phyloP scores from a whole-genome alignment of 2,329 filamentous ascomycete species.

The Leptosphaerulina australis region DNA sequence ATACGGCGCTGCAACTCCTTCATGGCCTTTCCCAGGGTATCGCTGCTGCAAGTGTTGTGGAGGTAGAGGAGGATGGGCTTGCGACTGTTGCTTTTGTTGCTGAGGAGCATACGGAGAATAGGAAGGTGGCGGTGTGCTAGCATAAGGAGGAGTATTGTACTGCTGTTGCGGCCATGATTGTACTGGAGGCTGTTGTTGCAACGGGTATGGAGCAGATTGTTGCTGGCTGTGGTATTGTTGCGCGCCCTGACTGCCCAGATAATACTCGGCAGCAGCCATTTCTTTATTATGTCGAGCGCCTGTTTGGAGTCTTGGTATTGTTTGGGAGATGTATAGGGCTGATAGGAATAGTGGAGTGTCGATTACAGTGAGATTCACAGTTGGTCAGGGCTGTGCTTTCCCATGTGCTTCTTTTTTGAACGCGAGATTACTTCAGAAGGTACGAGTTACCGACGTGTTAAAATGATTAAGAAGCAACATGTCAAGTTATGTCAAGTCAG shows the following conservation, averaged over 20 bases:
- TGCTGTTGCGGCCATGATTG: slow-evolving; percentile 21
- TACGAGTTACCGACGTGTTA: neutral
- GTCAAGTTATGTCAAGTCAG: slow-evolving; percentile 6
- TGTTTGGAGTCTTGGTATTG: neutral
- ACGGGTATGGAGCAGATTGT: slow-evolving; percentile 21
- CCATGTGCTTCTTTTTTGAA: slow-evolving; percentile 1
- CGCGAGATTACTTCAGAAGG: slow-evolving; percentile 4
- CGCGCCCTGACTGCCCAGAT: slow-evolving; percentile 31
- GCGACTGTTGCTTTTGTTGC: slow-evolving; percentile 32
- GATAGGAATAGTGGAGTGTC: slow-evolving; percentile 3
- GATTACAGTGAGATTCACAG: neutral
- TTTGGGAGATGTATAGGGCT: neutral
- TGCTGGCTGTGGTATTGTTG: slow-evolving; percentile 30
- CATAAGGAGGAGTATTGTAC: slow-evolving; percentile 18
- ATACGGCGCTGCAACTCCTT: slow-evolving; percentile 3
- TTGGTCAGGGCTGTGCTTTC: slow-evolving; percentile 4
- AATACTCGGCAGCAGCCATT: slow-evolving; percentile 47
- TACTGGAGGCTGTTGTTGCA: slow-evolving; percentile 19
- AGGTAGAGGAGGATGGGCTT: slow-evolving; percentile 26
- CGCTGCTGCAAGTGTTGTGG: slow-evolving; percentile 16
- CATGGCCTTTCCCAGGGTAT: slow-evolving; percentile 13
- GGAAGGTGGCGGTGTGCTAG: slow-evolving; percentile 22
- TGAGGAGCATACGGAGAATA: slow-evolving; percentile 29
- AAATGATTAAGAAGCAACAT: slow-evolving; percentile 14
- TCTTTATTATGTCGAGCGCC: neutral